A percentile compares a stretch with the other conserved stretches of the same genome.
Evolutionary conservation across 2,329 filamentous ascomycete genomes (phyloP).

Genomic region (Paecilomyces fulvus): DNA sequence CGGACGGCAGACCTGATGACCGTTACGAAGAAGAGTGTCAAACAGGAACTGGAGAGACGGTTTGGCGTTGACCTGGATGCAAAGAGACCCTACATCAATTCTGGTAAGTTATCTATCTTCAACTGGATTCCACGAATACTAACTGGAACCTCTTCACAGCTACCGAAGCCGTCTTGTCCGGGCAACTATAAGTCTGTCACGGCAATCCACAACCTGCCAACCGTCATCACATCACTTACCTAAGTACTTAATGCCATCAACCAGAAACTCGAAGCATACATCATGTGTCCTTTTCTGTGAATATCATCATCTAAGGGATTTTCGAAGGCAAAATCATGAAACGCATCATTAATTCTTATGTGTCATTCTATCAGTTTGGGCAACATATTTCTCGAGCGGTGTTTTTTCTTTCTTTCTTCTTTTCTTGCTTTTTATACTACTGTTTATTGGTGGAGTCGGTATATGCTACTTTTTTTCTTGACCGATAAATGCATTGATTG

Average conservation of each 20-base stretch:
- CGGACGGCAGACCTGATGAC: constrained; percentile 91
- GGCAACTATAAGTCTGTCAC: constrained; percentile 51
- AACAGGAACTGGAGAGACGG: constrained; percentile 80
- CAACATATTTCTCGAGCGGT: constrained; percentile 3
- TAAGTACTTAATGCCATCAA: neutral
- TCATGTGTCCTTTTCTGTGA: neutral
- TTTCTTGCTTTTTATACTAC: neutral
- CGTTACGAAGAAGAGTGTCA: constrained; percentile 97
- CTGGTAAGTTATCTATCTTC: constrained; percentile 52
- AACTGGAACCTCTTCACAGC: constrained; percentile 41
- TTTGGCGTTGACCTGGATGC: constrained; percentile 81
- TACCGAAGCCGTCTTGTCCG: constrained; percentile 70
- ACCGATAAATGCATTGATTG: neutral
- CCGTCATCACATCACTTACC: neutral
- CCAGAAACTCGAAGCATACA: neutral
- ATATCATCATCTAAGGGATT: neutral
- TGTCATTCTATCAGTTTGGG: neutral
- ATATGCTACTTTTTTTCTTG: neutral
- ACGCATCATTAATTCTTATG: neutral
- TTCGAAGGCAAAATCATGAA: neutral
- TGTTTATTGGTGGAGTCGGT: neutral
- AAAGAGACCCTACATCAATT: constrained; percentile 89
- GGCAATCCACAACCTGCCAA: neutral
- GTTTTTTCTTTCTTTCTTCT: constrained; percentile 7
- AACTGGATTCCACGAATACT: constrained; percentile 7